Conservation (phyloP, 2,329 filamentous ascomycete species). For the Pseudovirgaria hyperparasitica region DNA sequence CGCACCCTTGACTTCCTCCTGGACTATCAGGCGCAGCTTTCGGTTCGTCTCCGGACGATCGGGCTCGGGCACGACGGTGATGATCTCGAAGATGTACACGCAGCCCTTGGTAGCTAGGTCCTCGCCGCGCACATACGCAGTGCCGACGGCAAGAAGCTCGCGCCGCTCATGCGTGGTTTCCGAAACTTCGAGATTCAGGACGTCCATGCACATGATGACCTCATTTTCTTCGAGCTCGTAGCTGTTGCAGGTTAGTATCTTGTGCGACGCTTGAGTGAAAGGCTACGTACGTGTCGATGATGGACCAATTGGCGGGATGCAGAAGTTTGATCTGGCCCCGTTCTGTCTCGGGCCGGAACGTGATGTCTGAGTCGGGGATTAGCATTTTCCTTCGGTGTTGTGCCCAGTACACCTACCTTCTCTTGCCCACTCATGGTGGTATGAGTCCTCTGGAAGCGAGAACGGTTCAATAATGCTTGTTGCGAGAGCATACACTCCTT, state of each 20-base stretch:
- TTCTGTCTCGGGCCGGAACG: conserved; percentile 53
- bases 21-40: conserved; percentile 72
- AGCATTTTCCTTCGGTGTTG: not conserved
- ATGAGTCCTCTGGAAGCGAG: conserved; percentile 74
- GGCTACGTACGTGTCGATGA: conserved; percentile 54
- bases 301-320: conserved; percentile 61
- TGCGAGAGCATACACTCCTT: conserved; percentile 63
- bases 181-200: conserved; percentile 76
- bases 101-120: conserved; percentile 76
- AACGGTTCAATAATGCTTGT: conserved; percentile 59
- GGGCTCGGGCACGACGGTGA: conserved; percentile 81
- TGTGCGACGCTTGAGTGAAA: not conserved
- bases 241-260: conserved; percentile 10
- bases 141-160: conserved; percentile 73
- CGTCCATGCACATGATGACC: conserved; percentile 67
- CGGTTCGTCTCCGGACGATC: conserved; percentile 74
- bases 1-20: conserved; percentile 84
- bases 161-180: conserved; percentile 81
- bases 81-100: conserved; percentile 84
- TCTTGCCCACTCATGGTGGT: conserved; percentile 66
- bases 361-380: conserved; percentile 27
- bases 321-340: conserved; percentile 67
- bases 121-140: conserved; percentile 75
- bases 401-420: conserved; percentile 40
- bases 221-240: conserved; percentile 63